A percentile compares a stretch with the other conserved stretches of the same genome.
Evolutionary conservation across 2,329 filamentous ascomycete genomes (phyloP).

Genomic region (Aspergillus oerlinghausenensis): DNA sequence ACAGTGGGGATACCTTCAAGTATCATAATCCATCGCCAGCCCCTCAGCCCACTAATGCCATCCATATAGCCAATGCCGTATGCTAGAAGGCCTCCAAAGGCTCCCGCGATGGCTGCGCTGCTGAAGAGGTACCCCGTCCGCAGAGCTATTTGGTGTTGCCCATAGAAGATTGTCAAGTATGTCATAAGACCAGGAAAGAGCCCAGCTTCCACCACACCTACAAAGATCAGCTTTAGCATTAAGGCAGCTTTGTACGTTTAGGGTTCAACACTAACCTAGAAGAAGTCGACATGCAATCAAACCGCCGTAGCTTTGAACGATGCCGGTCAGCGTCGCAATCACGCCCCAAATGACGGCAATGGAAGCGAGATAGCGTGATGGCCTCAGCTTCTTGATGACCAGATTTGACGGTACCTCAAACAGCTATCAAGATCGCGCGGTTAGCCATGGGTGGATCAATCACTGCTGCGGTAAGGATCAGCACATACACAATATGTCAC

Average conservation of each 20-base stretch:
- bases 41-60: conserved; percentile 57
- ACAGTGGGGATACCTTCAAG: conserved; percentile 55
- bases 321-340: conserved; percentile 52
- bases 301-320: conserved; percentile 61
- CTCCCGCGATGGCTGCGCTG: conserved; percentile 63
- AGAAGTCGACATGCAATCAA: conserved; percentile 66
- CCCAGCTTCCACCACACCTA: conserved; percentile 63
- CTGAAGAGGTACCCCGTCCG: conserved; percentile 68
- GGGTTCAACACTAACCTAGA: conserved; percentile 34
- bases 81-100: conserved; percentile 67
- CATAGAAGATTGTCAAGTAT: conserved; percentile 74
- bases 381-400: conserved; percentile 59
- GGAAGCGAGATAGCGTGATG: conserved; percentile 52
- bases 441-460: conserved; percentile 5
- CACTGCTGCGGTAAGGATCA: not conserved
- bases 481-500: conserved; percentile 54
- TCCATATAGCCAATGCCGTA: conserved; percentile 72
- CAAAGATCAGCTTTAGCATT: not conserved
- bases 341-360: conserved; percentile 59
- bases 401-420: conserved; percentile 65
- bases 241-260: not conserved
- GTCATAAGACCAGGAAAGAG: conserved; percentile 64
- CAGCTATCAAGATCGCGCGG: conserved; percentile 18
- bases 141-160: conserved; percentile 65
- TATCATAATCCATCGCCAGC: conserved; percentile 69